These are phyloP conservation scores for Crithidia brevicula DNA, from an alignment of 208 protist species.

Conservation along the genomic window DNA sequence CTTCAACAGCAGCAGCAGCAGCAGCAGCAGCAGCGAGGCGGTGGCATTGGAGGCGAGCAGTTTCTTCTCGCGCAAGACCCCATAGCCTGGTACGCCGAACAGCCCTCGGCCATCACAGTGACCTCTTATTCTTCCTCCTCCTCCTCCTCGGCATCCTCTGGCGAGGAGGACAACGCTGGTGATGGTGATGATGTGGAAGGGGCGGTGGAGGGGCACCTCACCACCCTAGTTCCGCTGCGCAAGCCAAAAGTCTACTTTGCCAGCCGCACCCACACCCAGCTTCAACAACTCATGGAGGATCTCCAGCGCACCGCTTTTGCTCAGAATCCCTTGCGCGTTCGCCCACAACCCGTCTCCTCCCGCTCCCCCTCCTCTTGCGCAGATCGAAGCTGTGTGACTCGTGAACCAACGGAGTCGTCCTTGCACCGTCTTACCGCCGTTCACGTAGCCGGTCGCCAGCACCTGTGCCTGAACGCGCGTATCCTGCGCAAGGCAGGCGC, in stretches of 20 bases:
- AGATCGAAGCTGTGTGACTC: too few species aligned
- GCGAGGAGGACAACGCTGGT: slow-evolving; percentile 17
- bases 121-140: slow-evolving; percentile 6
- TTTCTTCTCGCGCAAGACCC: slow-evolving; percentile 31
- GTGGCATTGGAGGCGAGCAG: background rate
- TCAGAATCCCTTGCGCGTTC: slow-evolving; percentile 32
- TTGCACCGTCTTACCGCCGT: slow-evolving; percentile 56
- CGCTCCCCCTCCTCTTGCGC: background rate
- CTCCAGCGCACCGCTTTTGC: slow-evolving; percentile 86
- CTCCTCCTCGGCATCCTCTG: slow-evolving; percentile 19
- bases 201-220: slow-evolving; percentile 11
- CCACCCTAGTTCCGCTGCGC: slow-evolving; percentile 45
- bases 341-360: background rate
- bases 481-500: slow-evolving; percentile 38
- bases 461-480: slow-evolving; percentile 90
- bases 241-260: slow-evolving; percentile 93
- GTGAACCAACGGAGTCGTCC: too few species aligned
- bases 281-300: slow-evolving; percentile 94
- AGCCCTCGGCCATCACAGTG: background rate
- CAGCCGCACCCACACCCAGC: slow-evolving; percentile 96
- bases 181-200: slow-evolving; percentile 17
- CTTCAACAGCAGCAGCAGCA: slow-evolving; percentile 14
- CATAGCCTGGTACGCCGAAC: slow-evolving; percentile 22
- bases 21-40: background rate
- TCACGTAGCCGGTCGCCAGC: slow-evolving; percentile 90